phyloP scores from a whole-genome alignment of 2,329 filamentous ascomycete species.

The Colletotrichum lindemuthianum region DNA sequence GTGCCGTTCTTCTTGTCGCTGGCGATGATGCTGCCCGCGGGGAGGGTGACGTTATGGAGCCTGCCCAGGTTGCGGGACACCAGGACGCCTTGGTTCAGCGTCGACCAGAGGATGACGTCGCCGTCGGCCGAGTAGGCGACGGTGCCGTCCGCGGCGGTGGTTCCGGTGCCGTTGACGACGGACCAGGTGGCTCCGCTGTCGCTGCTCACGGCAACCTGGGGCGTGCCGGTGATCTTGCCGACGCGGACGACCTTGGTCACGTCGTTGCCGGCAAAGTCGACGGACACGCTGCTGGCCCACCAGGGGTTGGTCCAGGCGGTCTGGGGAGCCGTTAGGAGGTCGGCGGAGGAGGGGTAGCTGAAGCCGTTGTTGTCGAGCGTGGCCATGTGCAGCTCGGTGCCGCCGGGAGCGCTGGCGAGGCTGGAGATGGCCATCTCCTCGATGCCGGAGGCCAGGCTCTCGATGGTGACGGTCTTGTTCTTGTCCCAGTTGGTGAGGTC shows the following conservation, averaged over 20 bases:
- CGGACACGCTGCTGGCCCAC: slow-evolving; percentile 56
- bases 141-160: slow-evolving; percentile 53
- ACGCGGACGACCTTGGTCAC: slow-evolving; percentile 59
- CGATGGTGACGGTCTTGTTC: slow-evolving; percentile 57
- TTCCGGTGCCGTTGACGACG: slow-evolving; percentile 57
- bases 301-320: slow-evolving; percentile 58
- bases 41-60: slow-evolving; percentile 57
- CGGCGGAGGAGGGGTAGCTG: slow-evolving; percentile 51
- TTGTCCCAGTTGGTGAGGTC: slow-evolving; percentile 67
- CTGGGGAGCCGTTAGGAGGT: slow-evolving; percentile 54
- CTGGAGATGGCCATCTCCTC: slow-evolving; percentile 63
- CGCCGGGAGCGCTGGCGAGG: slow-evolving; percentile 59
- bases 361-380: slow-evolving; percentile 64
- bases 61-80: slow-evolving; percentile 51
- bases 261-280: slow-evolving; percentile 61
- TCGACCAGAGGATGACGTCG: slow-evolving; percentile 60
- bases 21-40: slow-evolving; percentile 59
- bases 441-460: slow-evolving; percentile 63
- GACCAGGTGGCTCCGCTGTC: slow-evolving; percentile 63
- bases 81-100: slow-evolving; percentile 51
- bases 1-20: slow-evolving; percentile 63
- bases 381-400: slow-evolving; percentile 61
- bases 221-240: slow-evolving; percentile 54
- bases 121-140: slow-evolving; percentile 63
- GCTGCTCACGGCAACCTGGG: slow-evolving; percentile 58